Conservation (phyloP, 148 eudicot genomes). For the Rhododendron kiyosumense region DNA sequence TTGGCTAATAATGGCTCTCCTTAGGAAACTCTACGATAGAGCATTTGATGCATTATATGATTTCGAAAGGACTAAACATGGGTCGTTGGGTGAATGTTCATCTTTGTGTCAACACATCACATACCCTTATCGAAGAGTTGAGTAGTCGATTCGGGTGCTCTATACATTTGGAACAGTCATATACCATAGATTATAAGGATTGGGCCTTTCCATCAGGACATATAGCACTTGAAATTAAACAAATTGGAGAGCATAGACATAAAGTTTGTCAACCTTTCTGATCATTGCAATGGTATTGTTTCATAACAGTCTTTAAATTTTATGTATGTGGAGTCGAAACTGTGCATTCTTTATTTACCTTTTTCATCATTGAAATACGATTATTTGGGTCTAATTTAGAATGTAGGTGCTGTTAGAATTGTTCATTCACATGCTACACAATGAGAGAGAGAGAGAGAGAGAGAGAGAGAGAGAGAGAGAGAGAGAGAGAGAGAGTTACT, state of each 20-base stretch:
- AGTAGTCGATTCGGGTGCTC: too few species aligned
- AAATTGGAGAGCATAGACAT: neutral
- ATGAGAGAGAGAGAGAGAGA: neutral
- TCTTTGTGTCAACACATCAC: too few species aligned
- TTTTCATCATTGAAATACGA: neutral
- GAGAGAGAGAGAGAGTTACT: conserved; percentile 28
- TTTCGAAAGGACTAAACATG: too few species aligned
- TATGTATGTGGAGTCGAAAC: neutral
- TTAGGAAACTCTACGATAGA: neutral
- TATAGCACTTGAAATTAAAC: neutral
- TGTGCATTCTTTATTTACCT: neutral
- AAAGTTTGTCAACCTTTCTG: neutral
- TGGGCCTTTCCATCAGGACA: neutral
- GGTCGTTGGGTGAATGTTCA: too few species aligned
- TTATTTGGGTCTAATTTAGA: neutral
- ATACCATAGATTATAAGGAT: neutral
- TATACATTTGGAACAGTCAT: neutral
- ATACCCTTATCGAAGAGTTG: too few species aligned
- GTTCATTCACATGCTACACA: neutral
- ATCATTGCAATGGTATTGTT: neutral
- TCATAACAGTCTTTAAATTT: neutral
- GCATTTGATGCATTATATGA: neutral
- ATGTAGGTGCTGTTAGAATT: neutral
- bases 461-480: neutral
- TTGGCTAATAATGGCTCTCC: neutral